Base-by-base conservation (phyloP, 352 stramenopile genomes). In the Albugo candida region DNA sequence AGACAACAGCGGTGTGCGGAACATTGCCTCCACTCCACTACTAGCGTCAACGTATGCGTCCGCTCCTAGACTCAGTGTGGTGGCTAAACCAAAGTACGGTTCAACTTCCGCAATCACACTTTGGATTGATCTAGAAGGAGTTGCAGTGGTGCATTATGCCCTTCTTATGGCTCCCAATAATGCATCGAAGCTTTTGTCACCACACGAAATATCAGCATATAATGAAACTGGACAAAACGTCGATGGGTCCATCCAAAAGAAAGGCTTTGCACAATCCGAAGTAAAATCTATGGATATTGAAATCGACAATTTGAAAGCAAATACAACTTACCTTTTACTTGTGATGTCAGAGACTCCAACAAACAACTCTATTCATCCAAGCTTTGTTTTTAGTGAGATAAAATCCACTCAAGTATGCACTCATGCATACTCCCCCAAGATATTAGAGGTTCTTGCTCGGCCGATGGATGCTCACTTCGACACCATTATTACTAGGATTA, bases 271-370 rank as follows among this genome's bases (percentile, higher is more conserved):
- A 13, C 42, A 52, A 18, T 0, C 16, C 17, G 31, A 54, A 37
- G 17, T 41, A 16, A 13, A 19, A 14, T 34, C 19, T 20, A 48
- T 24, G 3, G 11, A 19, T 11, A 61, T 80, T 41, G 17, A 34
- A 0, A 49, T 65, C 0, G 44, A 60, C 0, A 54, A 45, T 5
- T 45, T 81, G 8, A 49, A 45, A 46, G 56, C 62, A 6, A 84
- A 81, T 52, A 74, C 60, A 46, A 76, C 63, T 1, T 83, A 83
- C 40, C 54, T 63, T 18, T 2, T 83, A 5, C 58, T 67, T 14
- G 35, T 81, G 17, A 60, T 77, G 17, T 63, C 63, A 14, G 69
- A 83, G 44, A 52, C 36, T 19, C 34, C 13, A 12, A 44, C 17
- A 0, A 39, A 70, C 54, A 1, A 70, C 58, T 50, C 49, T 39